A percentile compares a stretch with the other conserved stretches of the same genome.
Conservation (phyloP, 768 basidiomycete species). For the Cyclocybe aegerita region DNA sequence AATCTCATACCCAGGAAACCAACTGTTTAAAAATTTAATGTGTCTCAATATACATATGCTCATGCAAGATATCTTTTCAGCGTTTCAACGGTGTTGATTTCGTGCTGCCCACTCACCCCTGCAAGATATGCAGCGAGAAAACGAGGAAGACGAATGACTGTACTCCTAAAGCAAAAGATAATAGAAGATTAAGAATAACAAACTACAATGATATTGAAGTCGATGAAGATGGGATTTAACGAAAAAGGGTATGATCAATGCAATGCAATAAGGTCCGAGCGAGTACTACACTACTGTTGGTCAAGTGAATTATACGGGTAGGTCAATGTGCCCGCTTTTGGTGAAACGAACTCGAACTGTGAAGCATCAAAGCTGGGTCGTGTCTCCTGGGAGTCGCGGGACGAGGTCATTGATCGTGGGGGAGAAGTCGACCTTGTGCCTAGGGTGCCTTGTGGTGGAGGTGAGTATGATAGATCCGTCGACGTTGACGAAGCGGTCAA, state of each 20-base stretch:
- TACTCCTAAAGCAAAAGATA: constrained; percentile 8
- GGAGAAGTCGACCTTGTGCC: constrained; percentile 29
- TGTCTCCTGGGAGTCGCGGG: constrained; percentile 39
- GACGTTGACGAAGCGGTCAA: constrained; percentile 27
- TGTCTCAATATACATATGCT: constrained; percentile 7
- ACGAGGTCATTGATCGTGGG: constrained; percentile 40
- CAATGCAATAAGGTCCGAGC: constrained; percentile 4
- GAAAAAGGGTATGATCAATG: constrained; percentile 11
- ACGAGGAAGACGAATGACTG: constrained; percentile 4
- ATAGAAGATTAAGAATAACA: constrained; percentile 11
- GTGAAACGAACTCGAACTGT: constrained; percentile 66
- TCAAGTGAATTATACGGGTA: constrained; percentile 61
- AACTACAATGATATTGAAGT: constrained; percentile 16
- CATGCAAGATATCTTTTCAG: constrained; percentile 2
- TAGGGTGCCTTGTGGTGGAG: constrained; percentile 21
- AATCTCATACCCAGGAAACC: background rate
- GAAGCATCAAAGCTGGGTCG: constrained; percentile 60
- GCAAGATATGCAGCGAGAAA: background rate
- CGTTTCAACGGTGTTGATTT: too few relatives aligned
- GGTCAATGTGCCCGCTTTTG: constrained; percentile 45
- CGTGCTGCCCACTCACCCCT: too few relatives aligned
- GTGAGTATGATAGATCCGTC: constrained; percentile 30
- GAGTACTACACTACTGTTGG: constrained; percentile 27
- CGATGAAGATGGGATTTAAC: constrained; percentile 10
- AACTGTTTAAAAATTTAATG: constrained; percentile 5